phyloP scores from a whole-genome alignment of 2,329 filamentous ascomycete species.

The Aspergillus fijiensis region DNA sequence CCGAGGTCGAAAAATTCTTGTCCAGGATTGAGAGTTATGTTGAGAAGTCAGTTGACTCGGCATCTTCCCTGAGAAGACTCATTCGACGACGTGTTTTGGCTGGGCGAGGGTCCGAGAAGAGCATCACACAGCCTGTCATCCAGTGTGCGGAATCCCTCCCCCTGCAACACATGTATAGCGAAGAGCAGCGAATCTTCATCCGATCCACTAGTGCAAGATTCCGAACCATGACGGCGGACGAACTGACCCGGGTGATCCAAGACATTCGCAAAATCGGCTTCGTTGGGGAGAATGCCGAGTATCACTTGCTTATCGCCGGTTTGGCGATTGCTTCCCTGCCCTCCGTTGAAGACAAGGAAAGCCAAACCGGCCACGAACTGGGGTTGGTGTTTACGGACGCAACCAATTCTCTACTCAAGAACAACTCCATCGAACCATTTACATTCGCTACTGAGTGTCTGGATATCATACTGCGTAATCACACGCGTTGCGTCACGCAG shows the following conservation, averaged over 20 bases:
- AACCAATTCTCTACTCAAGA: constrained; percentile 30
- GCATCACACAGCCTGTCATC: constrained; percentile 30
- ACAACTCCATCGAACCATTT: constrained; percentile 40
- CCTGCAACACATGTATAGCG: constrained; percentile 37
- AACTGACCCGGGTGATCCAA: constrained; percentile 31
- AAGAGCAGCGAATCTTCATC: constrained; percentile 40
- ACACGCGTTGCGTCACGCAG: constrained; percentile 45
- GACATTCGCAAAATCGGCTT: constrained; percentile 35
- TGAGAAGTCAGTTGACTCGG: constrained; percentile 35
- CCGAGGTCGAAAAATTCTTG: constrained; percentile 37
- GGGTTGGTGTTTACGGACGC: constrained; percentile 38
- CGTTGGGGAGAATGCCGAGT: constrained; percentile 27
- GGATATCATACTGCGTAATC: constrained; percentile 40
- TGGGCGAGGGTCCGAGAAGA: constrained; percentile 28
- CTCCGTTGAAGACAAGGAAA: constrained; percentile 41
- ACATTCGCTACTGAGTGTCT: constrained; percentile 42
- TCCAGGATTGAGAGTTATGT: constrained; percentile 38
- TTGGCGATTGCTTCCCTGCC: constrained; percentile 36
- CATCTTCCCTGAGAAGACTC: constrained; percentile 27
- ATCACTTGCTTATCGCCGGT: constrained; percentile 38
- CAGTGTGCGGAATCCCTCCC: constrained; percentile 37
- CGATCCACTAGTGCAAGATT: constrained; percentile 37
- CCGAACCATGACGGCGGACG: constrained; percentile 32
- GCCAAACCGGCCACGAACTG: constrained; percentile 33
- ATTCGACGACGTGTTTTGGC: constrained; percentile 38